Conservation (phyloP, 2,329 filamentous ascomycete genomes). For the Triangularia setosa region DNA sequence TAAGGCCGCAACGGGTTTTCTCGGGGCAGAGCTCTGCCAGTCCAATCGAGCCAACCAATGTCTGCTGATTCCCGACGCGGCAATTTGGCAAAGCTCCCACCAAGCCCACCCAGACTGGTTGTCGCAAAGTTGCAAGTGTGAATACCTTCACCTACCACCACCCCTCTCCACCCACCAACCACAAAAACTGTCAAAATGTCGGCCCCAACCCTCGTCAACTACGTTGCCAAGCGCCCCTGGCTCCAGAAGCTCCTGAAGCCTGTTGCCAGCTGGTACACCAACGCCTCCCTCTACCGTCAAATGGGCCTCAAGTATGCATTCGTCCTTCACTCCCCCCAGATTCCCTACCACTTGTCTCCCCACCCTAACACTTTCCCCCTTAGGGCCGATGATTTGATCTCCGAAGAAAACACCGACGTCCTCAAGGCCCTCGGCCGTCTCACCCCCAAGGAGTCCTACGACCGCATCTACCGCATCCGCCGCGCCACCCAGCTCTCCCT, state of each 20-base stretch:
- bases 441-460: slow-evolving; percentile 84
- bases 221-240: slow-evolving; percentile 73
- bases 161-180: slow-evolving; percentile 19
- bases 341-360: background rate
- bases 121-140: slow-evolving; percentile 4
- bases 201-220: slow-evolving; percentile 66
- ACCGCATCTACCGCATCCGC: slow-evolving; percentile 95
- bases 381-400: slow-evolving; percentile 91
- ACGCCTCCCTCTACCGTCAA: slow-evolving; percentile 88
- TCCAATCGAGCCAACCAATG: background rate
- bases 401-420: slow-evolving; percentile 85
- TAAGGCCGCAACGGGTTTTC: slow-evolving; percentile 5
- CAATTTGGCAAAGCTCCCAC: slow-evolving; percentile 17
- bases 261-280: slow-evolving; percentile 81
- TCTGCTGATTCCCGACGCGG: slow-evolving; percentile 5
- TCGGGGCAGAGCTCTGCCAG: slow-evolving; percentile 3
- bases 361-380: slow-evolving; percentile 1
- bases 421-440: slow-evolving; percentile 88
- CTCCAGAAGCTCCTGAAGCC: slow-evolving; percentile 75
- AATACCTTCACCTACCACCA: slow-evolving; percentile 19
- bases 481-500: slow-evolving; percentile 78
- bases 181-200: slow-evolving; percentile 58
- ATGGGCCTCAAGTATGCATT: slow-evolving; percentile 71
- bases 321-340: background rate
- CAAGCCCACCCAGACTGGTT: slow-evolving; percentile 20